Conservation (phyloP, 2,329 filamentous ascomycete genomes). For the Ophiocordyceps camponoti-saundersi region DNA sequence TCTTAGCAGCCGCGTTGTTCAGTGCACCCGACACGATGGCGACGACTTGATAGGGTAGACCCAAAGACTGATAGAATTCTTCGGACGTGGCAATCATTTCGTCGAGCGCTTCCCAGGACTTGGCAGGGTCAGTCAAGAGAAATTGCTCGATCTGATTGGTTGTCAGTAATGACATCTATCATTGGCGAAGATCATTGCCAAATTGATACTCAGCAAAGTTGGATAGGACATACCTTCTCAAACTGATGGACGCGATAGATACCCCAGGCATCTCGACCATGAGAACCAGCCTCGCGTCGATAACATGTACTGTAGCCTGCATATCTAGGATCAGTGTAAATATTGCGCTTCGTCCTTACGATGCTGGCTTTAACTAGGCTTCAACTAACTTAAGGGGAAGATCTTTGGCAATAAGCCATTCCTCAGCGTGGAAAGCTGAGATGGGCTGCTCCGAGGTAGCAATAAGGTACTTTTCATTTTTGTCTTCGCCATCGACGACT, state of each 20-base stretch:
- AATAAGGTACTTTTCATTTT: conserved; percentile 66
- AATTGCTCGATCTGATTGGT: conserved; percentile 51
- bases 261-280: conserved; percentile 81
- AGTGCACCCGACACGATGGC: conserved; percentile 92
- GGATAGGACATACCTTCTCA: conserved; percentile 47
- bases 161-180: not conserved
- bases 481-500: conserved; percentile 71
- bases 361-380: too few relatives aligned
- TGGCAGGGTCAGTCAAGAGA: conserved; percentile 65
- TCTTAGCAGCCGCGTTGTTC: conserved; percentile 64
- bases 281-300: conserved; percentile 83
- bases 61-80: conserved; percentile 85
- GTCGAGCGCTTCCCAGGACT: conserved; percentile 87
- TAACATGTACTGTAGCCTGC: conserved; percentile 92
- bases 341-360: not conserved
- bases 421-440: conserved; percentile 78
- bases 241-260: conserved; percentile 98
- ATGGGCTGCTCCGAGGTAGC: conserved; percentile 91
- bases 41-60: conserved; percentile 80
- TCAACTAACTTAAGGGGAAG: conserved; percentile 61
- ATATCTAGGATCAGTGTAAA: conserved; percentile 38
- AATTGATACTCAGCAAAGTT: not conserved
- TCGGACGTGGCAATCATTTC: conserved; percentile 83
- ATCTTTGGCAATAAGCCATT: conserved; percentile 76
- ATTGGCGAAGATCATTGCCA: not conserved